phyloP scores from a whole-genome alignment of 345 rosid genomes.

The Syzygium jambos region DNA sequence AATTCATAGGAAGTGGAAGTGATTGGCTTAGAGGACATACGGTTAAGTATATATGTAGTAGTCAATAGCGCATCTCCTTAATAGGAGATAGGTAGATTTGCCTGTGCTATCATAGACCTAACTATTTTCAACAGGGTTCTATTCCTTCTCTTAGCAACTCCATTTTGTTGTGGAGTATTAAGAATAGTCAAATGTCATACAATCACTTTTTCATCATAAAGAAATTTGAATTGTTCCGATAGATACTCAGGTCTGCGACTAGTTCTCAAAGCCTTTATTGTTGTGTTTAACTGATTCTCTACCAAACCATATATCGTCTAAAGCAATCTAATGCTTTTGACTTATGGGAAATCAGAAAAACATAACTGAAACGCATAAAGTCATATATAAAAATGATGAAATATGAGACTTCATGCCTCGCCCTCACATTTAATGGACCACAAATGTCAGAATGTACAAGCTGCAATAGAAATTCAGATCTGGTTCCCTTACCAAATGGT shows the following conservation, averaged over 20 bases:
- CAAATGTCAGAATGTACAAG: not conserved
- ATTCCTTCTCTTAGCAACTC: not conserved
- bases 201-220: not conserved
- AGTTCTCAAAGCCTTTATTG: not conserved
- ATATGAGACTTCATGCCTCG: not conserved
- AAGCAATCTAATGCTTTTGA: not conserved
- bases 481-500: not conserved
- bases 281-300: not conserved
- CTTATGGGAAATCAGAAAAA: not conserved
- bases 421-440: not conserved
- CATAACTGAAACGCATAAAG: not conserved
- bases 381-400: not conserved
- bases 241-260: not conserved
- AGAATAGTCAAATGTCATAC: not conserved
- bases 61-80: not conserved
- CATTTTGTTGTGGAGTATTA: not conserved
- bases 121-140: not conserved
- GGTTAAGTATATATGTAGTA: not conserved
- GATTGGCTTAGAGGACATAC: not conserved
- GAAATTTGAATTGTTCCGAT: not conserved
- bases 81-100: not conserved
- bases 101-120: not conserved
- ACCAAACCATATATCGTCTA: not conserved
- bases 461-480: not conserved
- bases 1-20: not conserved